These are phyloP conservation scores for Schizochytrium sp. DNA, from an alignment of 108 stramenopile genomes.

Conservation along the genomic window DNA sequence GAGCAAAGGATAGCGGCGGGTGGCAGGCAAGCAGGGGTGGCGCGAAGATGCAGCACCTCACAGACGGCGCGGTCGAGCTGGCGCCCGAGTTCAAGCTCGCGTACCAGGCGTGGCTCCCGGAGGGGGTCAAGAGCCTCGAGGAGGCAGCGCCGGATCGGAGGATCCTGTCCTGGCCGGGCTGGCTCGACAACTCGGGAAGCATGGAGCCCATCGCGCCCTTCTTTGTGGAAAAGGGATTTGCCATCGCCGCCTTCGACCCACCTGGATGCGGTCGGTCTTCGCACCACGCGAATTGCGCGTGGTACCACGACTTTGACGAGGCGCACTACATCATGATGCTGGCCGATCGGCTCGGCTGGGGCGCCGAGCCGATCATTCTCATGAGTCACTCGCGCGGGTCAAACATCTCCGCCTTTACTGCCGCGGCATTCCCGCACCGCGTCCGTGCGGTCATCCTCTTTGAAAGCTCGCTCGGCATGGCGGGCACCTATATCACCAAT, in stretches of 20 bases:
- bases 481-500: background rate
- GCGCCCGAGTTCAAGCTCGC: background rate
- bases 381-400: background rate
- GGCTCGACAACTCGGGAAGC: conserved; percentile 17
- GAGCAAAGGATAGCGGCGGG: no score
- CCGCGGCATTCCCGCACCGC: background rate
- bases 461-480: background rate
- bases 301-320: conserved; percentile 10
- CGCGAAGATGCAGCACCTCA: background rate
- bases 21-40: no score
- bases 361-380: background rate
- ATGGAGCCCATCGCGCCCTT: background rate
- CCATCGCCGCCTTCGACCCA: background rate
- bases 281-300: background rate
- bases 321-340: background rate
- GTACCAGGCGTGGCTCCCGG: background rate
- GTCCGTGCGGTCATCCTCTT: background rate
- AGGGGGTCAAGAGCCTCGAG: background rate
- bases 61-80: background rate
- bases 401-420: background rate
- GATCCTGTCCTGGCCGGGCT: background rate
- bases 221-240: background rate
- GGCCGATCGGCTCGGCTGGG: background rate
- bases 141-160: background rate
- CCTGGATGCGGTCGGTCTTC: background rate